Evolutionary conservation across 208 protist genomes (phyloP), one percentile per base, ranked within the genome.

Genomic region (Crithidia brevicula): DNA sequence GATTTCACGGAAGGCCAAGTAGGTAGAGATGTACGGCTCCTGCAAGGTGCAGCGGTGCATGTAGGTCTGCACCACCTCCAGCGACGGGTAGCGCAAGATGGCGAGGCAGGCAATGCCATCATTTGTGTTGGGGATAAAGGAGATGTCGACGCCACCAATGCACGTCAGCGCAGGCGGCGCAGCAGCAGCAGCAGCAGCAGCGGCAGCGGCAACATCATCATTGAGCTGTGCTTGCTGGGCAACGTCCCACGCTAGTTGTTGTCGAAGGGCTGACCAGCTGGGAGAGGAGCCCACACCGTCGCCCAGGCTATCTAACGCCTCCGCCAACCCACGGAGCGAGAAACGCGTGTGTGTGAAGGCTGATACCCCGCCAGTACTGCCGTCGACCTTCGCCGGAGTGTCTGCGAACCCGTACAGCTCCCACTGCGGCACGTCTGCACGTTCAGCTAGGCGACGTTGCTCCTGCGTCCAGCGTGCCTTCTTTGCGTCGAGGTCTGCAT

Each of bases 1-100:
- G 10, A 92, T 82, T 67, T 99, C 98, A 10, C 98, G 87, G 54
- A 99, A 99, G 16, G 98, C 97, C 3, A 99, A 74, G 76, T 95
- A 99, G 8, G 97, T 97, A 1, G 95, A 78, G 0, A 98, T 78
- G 75, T 99, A 99, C 0, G 96, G 97, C 43, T 89, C 82, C 30
- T 33, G 72, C 25, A 91, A 50, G 28, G 73, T 74, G 64, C 87
- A 93, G 52, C 81, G 73, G 45, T 90, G 78, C 74, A 92, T 68
- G 50, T 81, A 75, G 4, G 58, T 77, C 50, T 67, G 36, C 25
- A 82, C 57, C 1, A 60, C 30, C 45, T 71, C 53, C 61, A 96
- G 60, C 1, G 71, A 79, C 4, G 90, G 90, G 67, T 91, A 96
- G 46, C 62, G 57, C 50, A 96, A 45, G 13, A 96, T 70, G 40